These are phyloP conservation scores for Penicillium cataractarum DNA, from an alignment of 495 filamentous ascomycete species.

Conservation along the genomic window DNA sequence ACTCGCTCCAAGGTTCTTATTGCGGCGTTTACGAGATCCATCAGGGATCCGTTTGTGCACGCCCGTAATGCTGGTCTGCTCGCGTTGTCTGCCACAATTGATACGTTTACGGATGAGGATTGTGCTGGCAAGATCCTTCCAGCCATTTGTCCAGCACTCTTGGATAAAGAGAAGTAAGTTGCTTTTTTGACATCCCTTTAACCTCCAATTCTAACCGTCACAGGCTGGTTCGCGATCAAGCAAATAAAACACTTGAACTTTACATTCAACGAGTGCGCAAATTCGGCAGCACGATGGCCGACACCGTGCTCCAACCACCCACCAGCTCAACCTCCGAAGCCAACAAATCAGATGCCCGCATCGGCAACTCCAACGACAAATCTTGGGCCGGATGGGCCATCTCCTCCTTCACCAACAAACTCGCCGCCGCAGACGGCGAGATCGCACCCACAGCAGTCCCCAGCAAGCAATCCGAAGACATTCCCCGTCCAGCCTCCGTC, in stretches of 20 bases:
- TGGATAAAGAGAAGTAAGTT: constrained; percentile 86
- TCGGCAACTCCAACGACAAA: constrained; percentile 74
- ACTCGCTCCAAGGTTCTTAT: constrained; percentile 87
- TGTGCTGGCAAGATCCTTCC: constrained; percentile 84
- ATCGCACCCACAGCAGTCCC: constrained; percentile 62
- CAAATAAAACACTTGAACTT: constrained; percentile 86
- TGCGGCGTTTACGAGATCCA: constrained; percentile 85
- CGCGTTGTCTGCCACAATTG: constrained; percentile 80
- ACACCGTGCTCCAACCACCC: constrained; percentile 65
- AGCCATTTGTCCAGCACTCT: constrained; percentile 73
- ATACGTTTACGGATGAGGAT: constrained; percentile 88
- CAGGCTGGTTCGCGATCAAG: constrained; percentile 83
- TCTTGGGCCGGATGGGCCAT: constrained; percentile 98
- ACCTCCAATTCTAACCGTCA: neutral
- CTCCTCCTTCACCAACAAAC: constrained; percentile 96
- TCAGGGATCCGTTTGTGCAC: constrained; percentile 92
- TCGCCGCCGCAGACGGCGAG: constrained; percentile 79
- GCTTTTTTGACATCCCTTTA: neutral
- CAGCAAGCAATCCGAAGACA: constrained; percentile 36
- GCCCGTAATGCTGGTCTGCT: constrained; percentile 86
- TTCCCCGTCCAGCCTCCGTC: constrained; percentile 48
- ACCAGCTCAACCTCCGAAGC: constrained; percentile 34
- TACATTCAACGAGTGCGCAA: constrained; percentile 86
- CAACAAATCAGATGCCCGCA: constrained; percentile 57
- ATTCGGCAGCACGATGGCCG: constrained; percentile 75